Percentiles rank a stretch among this genome's conserved stretches.
These are phyloP conservation scores for Fragilaria crotonensis DNA, from an alignment of 108 stramenopile genomes.

Conservation along the genomic window DNA sequence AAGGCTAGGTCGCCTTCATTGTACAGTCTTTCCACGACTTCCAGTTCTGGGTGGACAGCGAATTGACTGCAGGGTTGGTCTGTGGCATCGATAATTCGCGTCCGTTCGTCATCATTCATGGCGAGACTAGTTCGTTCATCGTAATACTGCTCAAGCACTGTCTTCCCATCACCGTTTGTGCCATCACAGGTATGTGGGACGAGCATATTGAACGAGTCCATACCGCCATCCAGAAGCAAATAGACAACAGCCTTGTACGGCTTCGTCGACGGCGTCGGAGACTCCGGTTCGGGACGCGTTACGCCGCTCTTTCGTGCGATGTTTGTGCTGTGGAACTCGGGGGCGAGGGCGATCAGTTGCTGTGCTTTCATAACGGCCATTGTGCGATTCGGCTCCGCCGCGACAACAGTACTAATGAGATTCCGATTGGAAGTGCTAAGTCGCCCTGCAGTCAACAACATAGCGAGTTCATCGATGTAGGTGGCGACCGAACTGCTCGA, in stretches of 20 bases:
- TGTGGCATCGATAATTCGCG: slow-evolving; percentile 14
- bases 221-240: slow-evolving; percentile 42
- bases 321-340: slow-evolving; percentile 61
- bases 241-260: slow-evolving; percentile 63
- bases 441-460: slow-evolving; percentile 47
- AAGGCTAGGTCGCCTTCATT: slow-evolving; percentile 28
- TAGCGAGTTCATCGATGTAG: slow-evolving; percentile 44
- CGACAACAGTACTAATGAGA: neutral
- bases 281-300: neutral
- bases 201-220: slow-evolving; percentile 53
- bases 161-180: slow-evolving; percentile 8
- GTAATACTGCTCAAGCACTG: slow-evolving; percentile 23
- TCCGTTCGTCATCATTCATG: slow-evolving; percentile 4
- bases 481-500: neutral
- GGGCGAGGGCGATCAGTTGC: slow-evolving; percentile 23
- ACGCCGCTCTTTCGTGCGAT: slow-evolving; percentile 5
- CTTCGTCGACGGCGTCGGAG: slow-evolving; percentile 1
- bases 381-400: neutral
- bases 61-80: slow-evolving; percentile 35
- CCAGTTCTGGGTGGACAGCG: slow-evolving; percentile 28
- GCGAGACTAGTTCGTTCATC: slow-evolving; percentile 21
- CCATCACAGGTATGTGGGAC: slow-evolving; percentile 32
- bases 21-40: slow-evolving; percentile 20
- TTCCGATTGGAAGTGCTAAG: slow-evolving; percentile 26
- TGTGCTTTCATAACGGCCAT: slow-evolving; percentile 2